These are phyloP conservation scores for Suhomyces taliae DNA, from an alignment of 1,139 yeast genomes.

Conservation along the genomic window DNA sequence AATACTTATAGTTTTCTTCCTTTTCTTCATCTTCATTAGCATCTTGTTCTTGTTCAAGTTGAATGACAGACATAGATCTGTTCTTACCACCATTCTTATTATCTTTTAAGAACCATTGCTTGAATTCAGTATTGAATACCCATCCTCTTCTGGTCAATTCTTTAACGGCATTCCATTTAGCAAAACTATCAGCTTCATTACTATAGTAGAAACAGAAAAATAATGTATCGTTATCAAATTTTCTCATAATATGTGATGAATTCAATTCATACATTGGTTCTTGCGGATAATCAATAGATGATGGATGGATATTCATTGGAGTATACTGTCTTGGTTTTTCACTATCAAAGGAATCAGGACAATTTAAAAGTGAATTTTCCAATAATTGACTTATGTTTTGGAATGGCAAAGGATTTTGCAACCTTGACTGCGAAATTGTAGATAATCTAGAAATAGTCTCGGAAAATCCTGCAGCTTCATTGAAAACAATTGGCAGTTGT, in stretches of 20 bases:
- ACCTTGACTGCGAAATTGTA: slow-evolving; percentile 34
- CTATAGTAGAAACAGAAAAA: slow-evolving; percentile 89
- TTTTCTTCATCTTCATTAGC: slow-evolving; percentile 27
- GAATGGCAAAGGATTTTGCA: slow-evolving; percentile 54
- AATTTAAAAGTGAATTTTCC: slow-evolving; percentile 76
- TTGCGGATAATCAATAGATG: slow-evolving; percentile 88
- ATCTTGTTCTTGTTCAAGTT: slow-evolving; percentile 32
- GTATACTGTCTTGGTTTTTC: slow-evolving; percentile 81
- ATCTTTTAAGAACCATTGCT: slow-evolving; percentile 79
- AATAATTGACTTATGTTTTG: slow-evolving; percentile 57
- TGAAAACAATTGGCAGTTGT: slow-evolving; percentile 19
- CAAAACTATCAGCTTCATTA: slow-evolving; percentile 44
- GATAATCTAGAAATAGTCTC: slow-evolving; percentile 34
- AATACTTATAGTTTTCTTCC: slow-evolving; percentile 72
- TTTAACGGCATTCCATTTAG: slow-evolving; percentile 74
- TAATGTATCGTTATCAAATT: slow-evolving; percentile 83
- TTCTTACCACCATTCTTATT: slow-evolving; percentile 34
- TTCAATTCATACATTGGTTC: slow-evolving; percentile 72
- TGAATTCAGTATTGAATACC: slow-evolving; percentile 74
- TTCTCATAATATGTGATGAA: slow-evolving; percentile 55
- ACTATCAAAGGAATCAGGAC: slow-evolving; percentile 92
- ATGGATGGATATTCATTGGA: slow-evolving; percentile 85
- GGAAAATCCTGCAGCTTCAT: slow-evolving; percentile 25
- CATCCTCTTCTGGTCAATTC: slow-evolving; percentile 84
- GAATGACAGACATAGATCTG: slow-evolving; percentile 45